Base-by-base conservation (phyloP, 306 rosid genomes). In the Abrus pulchellus region DNA sequence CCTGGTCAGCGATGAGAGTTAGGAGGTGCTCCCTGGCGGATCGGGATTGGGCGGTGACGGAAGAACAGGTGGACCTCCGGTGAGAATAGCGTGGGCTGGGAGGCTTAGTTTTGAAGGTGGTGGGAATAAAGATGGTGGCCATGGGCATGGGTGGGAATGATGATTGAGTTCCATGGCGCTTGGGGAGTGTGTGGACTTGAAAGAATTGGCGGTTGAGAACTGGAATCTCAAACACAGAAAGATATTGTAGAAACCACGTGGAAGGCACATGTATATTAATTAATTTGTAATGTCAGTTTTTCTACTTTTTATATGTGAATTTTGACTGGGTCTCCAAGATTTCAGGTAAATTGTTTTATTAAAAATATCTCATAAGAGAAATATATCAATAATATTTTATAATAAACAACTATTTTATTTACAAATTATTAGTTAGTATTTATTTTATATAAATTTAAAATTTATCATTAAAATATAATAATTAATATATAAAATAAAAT, bases 1-100 rank as follows among this genome's bases (percentile, higher is more conserved):
- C 88, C 80, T 94, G 93, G 87, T 91, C 97, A 33, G 94, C 80
- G 82, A 94, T 84, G 68, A 93, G 94, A 85, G 69, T 28, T 74
- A 94, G 91, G 77, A 94, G 97, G 33, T 87, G 50, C 1, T 78
- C 66, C 77, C 78, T 93, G 86, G 93, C 91, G 44, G 86, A 71
- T 49, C 78, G 85, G 65, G 97, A 79, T 77, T 91, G 94, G 74
- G 83, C 36, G 1, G 92, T 72, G 44, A 75, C 13, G 77, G 97
- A 90, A 56, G 93, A 92, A 83, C 89, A 86, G 68, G 86, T 85
- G 87, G 76, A 32, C 49, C 77, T 81, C 33, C 83, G 13, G 76
- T 65, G 44, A 65, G 79, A 8, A 54, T 49, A 50, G 65, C 38
- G 45, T 14, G 66, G 47, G 50, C 5, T 44, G 52, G 88, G 68